Evolutionary conservation across 306 rosid genomes (phyloP).

Genomic region (Trichosanthes truncata): DNA sequence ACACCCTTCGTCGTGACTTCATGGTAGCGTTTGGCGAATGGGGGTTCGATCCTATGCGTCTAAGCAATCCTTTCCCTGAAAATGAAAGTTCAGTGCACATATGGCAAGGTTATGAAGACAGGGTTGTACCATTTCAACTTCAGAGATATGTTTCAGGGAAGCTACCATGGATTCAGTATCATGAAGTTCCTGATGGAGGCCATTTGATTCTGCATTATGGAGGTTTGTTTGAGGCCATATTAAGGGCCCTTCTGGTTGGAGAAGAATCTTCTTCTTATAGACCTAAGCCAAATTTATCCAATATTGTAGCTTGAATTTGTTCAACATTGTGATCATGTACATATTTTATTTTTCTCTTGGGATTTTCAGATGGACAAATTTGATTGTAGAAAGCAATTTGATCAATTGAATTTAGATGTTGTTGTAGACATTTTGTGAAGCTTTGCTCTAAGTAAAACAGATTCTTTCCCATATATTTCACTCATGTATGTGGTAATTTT

Average conservation of each 20-base stretch:
- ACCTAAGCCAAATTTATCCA: constrained; percentile 15
- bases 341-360: neutral
- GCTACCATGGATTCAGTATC: constrained; percentile 75
- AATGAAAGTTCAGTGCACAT: constrained; percentile 53
- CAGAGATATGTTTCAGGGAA: constrained; percentile 56
- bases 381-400: neutral
- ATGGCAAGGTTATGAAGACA: constrained; percentile 92
- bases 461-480: too few relatives aligned
- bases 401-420: neutral
- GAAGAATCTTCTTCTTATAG: constrained; percentile 46
- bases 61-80: constrained; percentile 56
- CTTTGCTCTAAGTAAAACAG: too few relatives aligned
- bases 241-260: constrained; percentile 81
- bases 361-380: neutral
- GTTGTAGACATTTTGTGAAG: too few relatives aligned
- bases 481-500: too few relatives aligned
- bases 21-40: constrained; percentile 59
- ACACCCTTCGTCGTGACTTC: constrained; percentile 68
- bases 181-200: constrained; percentile 86
- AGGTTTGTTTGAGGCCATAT: constrained; percentile 68
- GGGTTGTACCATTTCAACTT: constrained; percentile 66
- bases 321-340: neutral
- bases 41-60: constrained; percentile 63
- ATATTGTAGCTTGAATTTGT: neutral
- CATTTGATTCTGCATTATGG: constrained; percentile 74